Conservation (phyloP, 495 filamentous ascomycete species). For the Penicillium angulare region DNA sequence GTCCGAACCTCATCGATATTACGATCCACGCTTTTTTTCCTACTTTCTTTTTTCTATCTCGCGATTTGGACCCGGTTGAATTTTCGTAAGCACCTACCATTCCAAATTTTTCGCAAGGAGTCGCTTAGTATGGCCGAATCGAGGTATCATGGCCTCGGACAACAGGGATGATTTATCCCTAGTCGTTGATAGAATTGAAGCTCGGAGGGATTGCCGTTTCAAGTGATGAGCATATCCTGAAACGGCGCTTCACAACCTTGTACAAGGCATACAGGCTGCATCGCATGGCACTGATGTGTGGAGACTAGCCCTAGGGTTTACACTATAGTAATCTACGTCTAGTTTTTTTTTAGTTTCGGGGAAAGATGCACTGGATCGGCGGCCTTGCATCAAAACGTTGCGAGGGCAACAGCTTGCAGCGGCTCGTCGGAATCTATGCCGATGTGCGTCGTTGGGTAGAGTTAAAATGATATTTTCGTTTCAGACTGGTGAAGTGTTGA, state of each 20-base stretch:
- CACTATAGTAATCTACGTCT: too few relatives aligned
- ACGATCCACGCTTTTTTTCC: slow-evolving; percentile 1
- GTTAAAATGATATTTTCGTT: slow-evolving; percentile 11
- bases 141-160: background rate
- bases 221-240: background rate
- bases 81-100: background rate
- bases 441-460: background rate
- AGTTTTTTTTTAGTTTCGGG: too few relatives aligned
- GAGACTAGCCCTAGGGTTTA: too few relatives aligned
- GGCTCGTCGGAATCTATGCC: slow-evolving; percentile 15
- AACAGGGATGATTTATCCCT: background rate
- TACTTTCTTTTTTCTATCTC: background rate
- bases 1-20: slow-evolving; percentile 4
- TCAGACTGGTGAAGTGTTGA: slow-evolving; percentile 17
- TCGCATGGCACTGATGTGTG: background rate
- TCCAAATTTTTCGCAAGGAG: background rate
- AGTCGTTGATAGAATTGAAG: background rate
- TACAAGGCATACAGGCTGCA: background rate
- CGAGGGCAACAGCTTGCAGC: slow-evolving; percentile 18
- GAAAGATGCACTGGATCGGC: too few relatives aligned
- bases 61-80: background rate
- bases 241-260: background rate
- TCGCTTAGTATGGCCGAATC: background rate
- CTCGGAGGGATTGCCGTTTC: background rate
- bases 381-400: too few relatives aligned